A percentile compares a stretch with the other conserved stretches of the same genome.
Conservation (phyloP, 768 basidiomycete species). For the Rhodocollybia butyracea region DNA sequence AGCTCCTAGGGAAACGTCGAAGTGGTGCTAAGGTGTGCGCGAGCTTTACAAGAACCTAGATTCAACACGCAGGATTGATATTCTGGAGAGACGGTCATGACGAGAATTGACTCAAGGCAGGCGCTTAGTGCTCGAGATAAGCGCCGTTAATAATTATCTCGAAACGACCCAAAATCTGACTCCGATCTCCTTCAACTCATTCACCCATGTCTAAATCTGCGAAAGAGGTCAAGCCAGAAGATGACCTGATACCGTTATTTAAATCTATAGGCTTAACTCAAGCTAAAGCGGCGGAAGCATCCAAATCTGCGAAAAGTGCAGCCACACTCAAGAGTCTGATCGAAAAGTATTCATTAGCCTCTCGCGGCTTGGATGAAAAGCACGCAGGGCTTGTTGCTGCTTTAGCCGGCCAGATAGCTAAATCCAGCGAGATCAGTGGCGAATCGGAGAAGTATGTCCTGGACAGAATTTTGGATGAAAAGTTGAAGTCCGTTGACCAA, state of each 20-base stretch:
- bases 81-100: no score
- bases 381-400: conserved; percentile 67
- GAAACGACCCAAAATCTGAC: not conserved
- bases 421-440: conserved; percentile 44
- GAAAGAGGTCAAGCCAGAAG: conserved; percentile 17
- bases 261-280: conserved; percentile 73
- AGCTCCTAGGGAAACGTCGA: no score
- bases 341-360: conserved; percentile 45
- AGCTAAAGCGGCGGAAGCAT: conserved; percentile 78
- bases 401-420: conserved; percentile 60
- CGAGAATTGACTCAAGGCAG: no score
- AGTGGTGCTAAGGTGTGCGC: no score
- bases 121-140: no score
- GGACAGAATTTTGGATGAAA: conserved; percentile 64
- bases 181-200: no score
- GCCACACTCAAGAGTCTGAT: conserved; percentile 67
- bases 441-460: conserved; percentile 62
- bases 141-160: no score
- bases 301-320: conserved; percentile 77
- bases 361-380: conserved; percentile 65
- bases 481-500: conserved; percentile 81
- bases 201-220: conserved; percentile 15
- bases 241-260: conserved; percentile 51
- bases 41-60: no score
- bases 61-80: no score